Evolutionary conservation across 768 basidiomycete species (phyloP).

Genomic region (Termitomyces eurrhizus): DNA sequence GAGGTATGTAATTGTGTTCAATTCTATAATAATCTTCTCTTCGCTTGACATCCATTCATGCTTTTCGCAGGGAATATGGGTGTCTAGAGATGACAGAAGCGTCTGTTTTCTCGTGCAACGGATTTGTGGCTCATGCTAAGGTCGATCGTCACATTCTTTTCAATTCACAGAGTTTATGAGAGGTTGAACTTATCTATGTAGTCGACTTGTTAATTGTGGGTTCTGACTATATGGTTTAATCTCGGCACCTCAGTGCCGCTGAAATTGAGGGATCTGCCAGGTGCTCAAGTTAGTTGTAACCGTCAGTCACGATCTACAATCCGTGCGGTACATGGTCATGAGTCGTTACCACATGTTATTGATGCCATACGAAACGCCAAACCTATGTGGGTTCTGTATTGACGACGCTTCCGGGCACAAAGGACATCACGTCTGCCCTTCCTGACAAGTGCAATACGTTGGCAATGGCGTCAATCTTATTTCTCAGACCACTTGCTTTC

Average conservation of each 20-base stretch:
- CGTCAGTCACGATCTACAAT: not conserved
- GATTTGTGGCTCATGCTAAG: not conserved
- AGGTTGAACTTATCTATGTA: too few species aligned
- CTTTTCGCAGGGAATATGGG: slow-evolving; percentile 13
- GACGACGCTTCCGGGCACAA: not conserved
- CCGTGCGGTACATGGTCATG: not conserved
- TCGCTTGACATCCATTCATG: not conserved
- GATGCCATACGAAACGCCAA: not conserved
- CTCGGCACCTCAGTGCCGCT: too few species aligned
- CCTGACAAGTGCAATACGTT: not conserved
- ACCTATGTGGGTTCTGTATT: not conserved
- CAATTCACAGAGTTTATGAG: not conserved
- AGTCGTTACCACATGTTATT: not conserved
- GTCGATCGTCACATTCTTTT: not conserved
- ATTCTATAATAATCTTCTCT: not conserved
- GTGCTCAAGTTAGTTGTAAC: not conserved
- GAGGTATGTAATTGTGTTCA: slow-evolving; percentile 23
- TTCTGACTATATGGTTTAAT: not conserved
- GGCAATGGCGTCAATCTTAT: not conserved
- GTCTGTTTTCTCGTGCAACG: slow-evolving; percentile 6
- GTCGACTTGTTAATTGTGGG: too few species aligned
- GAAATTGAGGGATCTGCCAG: not conserved
- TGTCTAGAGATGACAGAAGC: slow-evolving; percentile 6
- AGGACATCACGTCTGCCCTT: not conserved
- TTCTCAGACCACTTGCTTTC: not conserved